These are phyloP conservation scores for Xylariaceae sp. DNA, from an alignment of 2,329 filamentous ascomycete genomes.

Conservation along the genomic window DNA sequence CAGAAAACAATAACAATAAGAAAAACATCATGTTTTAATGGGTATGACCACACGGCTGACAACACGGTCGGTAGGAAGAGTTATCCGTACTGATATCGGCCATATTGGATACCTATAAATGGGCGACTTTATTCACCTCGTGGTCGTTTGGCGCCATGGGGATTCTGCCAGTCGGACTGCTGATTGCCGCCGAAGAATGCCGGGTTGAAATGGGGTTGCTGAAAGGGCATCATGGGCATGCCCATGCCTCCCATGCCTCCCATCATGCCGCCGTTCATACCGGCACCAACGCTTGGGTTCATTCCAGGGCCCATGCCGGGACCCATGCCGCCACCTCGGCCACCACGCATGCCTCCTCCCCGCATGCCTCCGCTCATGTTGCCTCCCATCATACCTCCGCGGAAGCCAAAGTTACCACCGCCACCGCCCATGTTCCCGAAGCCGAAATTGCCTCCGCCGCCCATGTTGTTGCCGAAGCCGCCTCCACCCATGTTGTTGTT, in stretches of 20 bases:
- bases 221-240: slow-evolving; percentile 33
- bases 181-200: slow-evolving; percentile 33
- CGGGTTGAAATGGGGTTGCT: slow-evolving; percentile 32
- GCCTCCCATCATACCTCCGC: slow-evolving; percentile 32
- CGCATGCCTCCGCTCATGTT: slow-evolving; percentile 31
- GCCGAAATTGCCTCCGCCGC: slow-evolving; percentile 25
- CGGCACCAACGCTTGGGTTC: slow-evolving; percentile 23
- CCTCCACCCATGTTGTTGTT: slow-evolving; percentile 28
- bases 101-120: no score
- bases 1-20: neutral
- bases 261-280: slow-evolving; percentile 32
- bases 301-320: slow-evolving; percentile 28
- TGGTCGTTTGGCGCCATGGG: slow-evolving; percentile 33
- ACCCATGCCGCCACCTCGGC: slow-evolving; percentile 29
- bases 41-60: neutral
- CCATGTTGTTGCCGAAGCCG: slow-evolving; percentile 29
- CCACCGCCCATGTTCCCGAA: slow-evolving; percentile 32
- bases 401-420: slow-evolving; percentile 30
- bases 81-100: no score
- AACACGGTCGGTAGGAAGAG: neutral
- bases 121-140: slow-evolving; percentile 26
- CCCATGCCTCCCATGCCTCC: slow-evolving; percentile 29
- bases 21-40: neutral
- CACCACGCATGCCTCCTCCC: slow-evolving; percentile 31
- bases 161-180: slow-evolving; percentile 34